These are phyloP conservation scores for Carex cristatella DNA, from an alignment of 176 grass and related monocot species.

Conservation along the genomic window DNA sequence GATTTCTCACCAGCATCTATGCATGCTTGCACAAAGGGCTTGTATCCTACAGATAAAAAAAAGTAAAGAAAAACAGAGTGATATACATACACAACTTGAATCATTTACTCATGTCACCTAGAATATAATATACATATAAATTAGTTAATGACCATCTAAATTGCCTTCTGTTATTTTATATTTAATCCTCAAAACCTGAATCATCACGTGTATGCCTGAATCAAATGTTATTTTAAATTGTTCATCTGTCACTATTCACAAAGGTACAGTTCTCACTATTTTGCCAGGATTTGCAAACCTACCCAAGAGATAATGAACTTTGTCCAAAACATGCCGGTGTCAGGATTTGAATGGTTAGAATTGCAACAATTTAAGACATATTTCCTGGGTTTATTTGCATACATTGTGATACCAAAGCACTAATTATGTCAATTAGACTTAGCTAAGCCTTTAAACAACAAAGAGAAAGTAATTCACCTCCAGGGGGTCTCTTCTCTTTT, in stretches of 20 bases:
- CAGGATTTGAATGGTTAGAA: neutral
- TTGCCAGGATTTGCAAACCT: neutral
- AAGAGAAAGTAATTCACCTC: slow-evolving; percentile 41
- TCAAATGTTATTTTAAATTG: neutral
- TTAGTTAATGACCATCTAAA: neutral
- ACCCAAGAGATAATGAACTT: neutral
- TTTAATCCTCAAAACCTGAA: neutral
- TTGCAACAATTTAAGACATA: neutral
- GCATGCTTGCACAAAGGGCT: slow-evolving; percentile 95
- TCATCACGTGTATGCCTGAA: neutral
- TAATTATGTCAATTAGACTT: neutral
- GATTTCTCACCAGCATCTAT: slow-evolving; percentile 90
- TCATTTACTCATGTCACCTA: neutral
- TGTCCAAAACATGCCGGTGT: neutral
- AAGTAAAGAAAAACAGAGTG: neutral
- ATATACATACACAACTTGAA: neutral
- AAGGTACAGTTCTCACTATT: neutral
- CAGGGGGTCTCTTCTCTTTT: slow-evolving; percentile 84
- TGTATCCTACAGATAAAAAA: slow-evolving; percentile 51
- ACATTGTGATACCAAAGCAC: neutral
- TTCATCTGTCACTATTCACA: neutral
- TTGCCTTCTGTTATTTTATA: neutral
- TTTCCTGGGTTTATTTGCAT: neutral
- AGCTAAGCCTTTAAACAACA: neutral
- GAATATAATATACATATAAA: neutral